phyloP scores from a whole-genome alignment of 148 eudicot species.

The Limonium bicolor region DNA sequence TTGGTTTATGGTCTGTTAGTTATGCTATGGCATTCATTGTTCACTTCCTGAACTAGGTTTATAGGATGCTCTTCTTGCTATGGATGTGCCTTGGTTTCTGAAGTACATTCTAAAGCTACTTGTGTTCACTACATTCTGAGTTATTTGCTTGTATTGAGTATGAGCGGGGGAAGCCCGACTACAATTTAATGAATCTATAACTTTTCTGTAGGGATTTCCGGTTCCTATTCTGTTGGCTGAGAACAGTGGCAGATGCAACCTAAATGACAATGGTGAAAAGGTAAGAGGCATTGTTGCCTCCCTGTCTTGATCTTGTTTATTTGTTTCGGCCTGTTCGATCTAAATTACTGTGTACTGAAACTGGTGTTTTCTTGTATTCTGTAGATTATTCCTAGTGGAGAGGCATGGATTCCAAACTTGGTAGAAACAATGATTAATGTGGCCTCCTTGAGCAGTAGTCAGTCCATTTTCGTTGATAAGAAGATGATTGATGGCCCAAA shows the following conservation, averaged over 20 bases:
- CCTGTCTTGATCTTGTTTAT: not conserved
- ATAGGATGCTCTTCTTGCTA: too few relatives aligned
- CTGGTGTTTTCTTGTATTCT: not conserved
- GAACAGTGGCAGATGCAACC: slow-evolving; percentile 90
- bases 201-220: slow-evolving; percentile 33
- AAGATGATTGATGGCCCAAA: slow-evolving; percentile 82
- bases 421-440: slow-evolving; percentile 50
- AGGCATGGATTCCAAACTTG: slow-evolving; percentile 72
- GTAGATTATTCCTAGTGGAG: slow-evolving; percentile 69
- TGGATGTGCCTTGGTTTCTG: too few relatives aligned
- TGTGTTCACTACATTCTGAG: too few relatives aligned
- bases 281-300: slow-evolving; percentile 17
- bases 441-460: slow-evolving; percentile 46
- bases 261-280: slow-evolving; percentile 76
- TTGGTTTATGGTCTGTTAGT: too few relatives aligned
- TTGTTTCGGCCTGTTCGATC: too few relatives aligned
- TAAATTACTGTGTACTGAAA: too few relatives aligned
- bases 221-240: slow-evolving; percentile 82
- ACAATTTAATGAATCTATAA: slow-evolving; percentile 6
- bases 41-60: too few relatives aligned
- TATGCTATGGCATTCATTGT: too few relatives aligned
- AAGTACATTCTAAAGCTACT: too few relatives aligned
- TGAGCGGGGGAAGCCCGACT: not conserved
- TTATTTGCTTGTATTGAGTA: too few relatives aligned
- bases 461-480: slow-evolving; percentile 52